A percentile compares a stretch with the other conserved stretches of the same genome.
Conservation (phyloP, 169 alveolate genomes). For the Pseudocohnilembus persalinus region DNA sequence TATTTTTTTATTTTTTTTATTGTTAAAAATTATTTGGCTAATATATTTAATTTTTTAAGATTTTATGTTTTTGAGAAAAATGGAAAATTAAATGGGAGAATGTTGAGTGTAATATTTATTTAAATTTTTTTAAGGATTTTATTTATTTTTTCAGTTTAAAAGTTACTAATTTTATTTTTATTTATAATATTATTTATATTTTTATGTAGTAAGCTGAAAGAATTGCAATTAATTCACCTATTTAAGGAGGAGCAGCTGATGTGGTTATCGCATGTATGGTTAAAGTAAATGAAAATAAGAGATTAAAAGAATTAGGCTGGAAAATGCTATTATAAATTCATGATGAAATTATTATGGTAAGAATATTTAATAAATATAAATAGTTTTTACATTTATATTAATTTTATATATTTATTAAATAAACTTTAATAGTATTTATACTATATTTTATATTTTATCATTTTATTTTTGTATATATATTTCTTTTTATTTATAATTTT, state of each 20-base stretch:
- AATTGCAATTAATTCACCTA: slow-evolving; percentile 83
- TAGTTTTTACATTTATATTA: neutral
- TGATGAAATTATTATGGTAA: slow-evolving; percentile 84
- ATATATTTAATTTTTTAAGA: no score
- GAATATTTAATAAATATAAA: neutral
- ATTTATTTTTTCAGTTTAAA: no score
- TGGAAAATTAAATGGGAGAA: no score
- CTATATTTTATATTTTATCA: no score
- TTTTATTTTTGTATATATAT: neutral
- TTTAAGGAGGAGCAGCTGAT: slow-evolving; percentile 90
- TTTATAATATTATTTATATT: neutral
- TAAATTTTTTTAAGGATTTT: no score
- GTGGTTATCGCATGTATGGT: slow-evolving; percentile 88
- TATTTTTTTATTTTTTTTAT: neutral
- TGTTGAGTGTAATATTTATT: no score
- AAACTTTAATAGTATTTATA: no score
- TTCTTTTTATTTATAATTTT: neutral
- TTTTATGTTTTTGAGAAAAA: no score
- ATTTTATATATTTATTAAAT: neutral
- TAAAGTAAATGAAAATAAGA: slow-evolving; percentile 50
- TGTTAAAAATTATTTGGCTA: neutral
- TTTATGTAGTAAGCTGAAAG: slow-evolving; percentile 58
- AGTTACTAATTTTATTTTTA: no score
- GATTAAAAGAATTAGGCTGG: slow-evolving; percentile 70
- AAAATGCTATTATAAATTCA: slow-evolving; percentile 76